Base-by-base conservation (phyloP, 164 flowering plant species). In the Vitis riparia region DNA sequence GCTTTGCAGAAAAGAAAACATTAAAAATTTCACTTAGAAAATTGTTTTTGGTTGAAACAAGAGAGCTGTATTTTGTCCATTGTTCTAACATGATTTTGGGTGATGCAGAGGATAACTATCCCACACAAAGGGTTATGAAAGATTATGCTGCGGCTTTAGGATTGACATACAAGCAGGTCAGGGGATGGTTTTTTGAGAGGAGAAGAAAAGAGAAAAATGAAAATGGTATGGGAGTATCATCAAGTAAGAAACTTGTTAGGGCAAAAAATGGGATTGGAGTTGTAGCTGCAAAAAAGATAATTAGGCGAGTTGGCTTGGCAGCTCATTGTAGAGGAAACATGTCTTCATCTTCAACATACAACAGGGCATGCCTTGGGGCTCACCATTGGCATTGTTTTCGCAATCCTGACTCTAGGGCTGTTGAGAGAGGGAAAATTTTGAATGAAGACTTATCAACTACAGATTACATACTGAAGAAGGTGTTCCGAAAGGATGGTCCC, bases 401-500 rank as follows among this genome's bases (percentile, higher is more conserved):
- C 59, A 48, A 14, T 60, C 61, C n/a, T 5, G 9, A 50, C 44
- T 59, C 50, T 27, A 27, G 48, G 29, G n/a, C 10, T 53, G 59
- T n/a, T 14, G 66, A 64, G 75, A 75, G 57, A 53, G 71, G 49
- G 53, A 78, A 75, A 63, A 74, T 62, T 57, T 57, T 12, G 27
- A n/a, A 23, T 14, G 97, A 91, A 75, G 89, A 86, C 58, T 70
- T 81, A 55, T 70, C 84, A 30, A 61, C 82, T 71, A 73, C 86
- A 2, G 92, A 87, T 15, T 76, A 83, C 75, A 83, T 94, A 72
- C 55, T 90, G 77, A 67, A 69, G 59, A 90, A 83, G 77, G 66
- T 91, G 16, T 94, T 94, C 66, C 81, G 97, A 12, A 90, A 92
- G 76, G 97, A 92, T 74, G 97, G 97, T 48, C 98, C 98, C 65